Evolutionary conservation across 176 grass and related monocot genomes (phyloP), one percentile per base, ranked within the genome.

Genomic region (Bromus sterilis): DNA sequence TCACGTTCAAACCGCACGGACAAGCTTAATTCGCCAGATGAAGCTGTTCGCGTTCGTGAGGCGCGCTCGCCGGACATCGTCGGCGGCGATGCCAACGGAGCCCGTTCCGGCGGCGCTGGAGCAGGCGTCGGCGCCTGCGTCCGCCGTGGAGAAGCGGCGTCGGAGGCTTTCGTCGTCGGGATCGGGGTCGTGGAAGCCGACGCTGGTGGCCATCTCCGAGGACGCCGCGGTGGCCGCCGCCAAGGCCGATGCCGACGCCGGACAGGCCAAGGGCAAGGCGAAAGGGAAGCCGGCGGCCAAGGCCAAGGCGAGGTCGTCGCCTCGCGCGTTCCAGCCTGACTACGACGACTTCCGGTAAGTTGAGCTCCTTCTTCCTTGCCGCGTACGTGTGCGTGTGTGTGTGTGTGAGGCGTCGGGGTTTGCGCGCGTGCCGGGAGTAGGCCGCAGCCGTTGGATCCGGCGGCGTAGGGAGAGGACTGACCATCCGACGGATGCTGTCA

Each of bases 181-280:
- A 8, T 68, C 89, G 0, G 73, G 80, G 70, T 65, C 90, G 31
- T 96, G 90, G 90, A 92, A 83, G 66, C 93, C 93, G 32, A 86
- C 93, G 68, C 86, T 96, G 34, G 66, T 80, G 20, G 66, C 85
- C 32, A 96, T 96, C 83, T 93, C 88, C n/a, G 93, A 96, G 83
- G 86, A 86, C 71, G 82, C 79, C 66, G 49, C 87, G 35, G 51
- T 84, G 82, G 73, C 48, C 8, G 29, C 62, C 10, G 28, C 73
- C 15, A 73, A 73, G 70, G 70, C 70, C 42, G 70, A 53, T 1
- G 18, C 48, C 42, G 70, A 53, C 0, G 18, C 48, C 48, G 48
- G 18, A 53, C 20, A 53, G 48, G 18, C 48, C 48, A 53, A 53
- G 48, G 48, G 9, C 8, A 56, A 73, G 34, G 26, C 32, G 15